Evolutionary conservation across 2,329 filamentous ascomycete species (phyloP).

Genomic region (Aspergillus ibericus): DNA sequence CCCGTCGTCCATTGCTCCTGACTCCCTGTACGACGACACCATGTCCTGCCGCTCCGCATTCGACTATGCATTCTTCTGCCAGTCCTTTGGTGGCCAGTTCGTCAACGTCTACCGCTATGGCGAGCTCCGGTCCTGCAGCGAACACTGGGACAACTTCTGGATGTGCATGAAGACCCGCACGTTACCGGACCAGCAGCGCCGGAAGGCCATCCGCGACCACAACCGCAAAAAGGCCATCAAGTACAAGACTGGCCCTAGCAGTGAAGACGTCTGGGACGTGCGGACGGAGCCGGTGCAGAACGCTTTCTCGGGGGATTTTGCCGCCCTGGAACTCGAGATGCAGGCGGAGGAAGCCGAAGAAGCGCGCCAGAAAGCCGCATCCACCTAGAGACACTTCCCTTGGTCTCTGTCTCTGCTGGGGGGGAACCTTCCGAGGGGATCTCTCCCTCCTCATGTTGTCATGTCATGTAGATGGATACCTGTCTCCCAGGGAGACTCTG

Average conservation of each 20-base stretch:
- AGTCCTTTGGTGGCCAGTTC: conserved; percentile 86
- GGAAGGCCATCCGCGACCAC: conserved; percentile 61
- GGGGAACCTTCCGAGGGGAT: not conserved
- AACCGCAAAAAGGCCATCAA: conserved; percentile 67
- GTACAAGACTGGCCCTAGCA: conserved; percentile 69
- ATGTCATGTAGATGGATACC: conserved; percentile 8
- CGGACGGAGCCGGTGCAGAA: conserved; percentile 62
- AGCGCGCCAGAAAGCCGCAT: conserved; percentile 13
- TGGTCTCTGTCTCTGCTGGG: not conserved
- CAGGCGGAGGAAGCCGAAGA: conserved; percentile 45
- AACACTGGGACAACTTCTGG: conserved; percentile 93
- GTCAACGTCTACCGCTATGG: conserved; percentile 89
- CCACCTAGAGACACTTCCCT: not conserved
- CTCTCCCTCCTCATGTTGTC: not conserved
- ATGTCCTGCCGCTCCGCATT: conserved; percentile 92
- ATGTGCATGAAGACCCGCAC: conserved; percentile 88
- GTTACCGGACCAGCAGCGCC: conserved; percentile 60
- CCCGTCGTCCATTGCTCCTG: conserved; percentile 52
- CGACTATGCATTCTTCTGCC: conserved; percentile 92
- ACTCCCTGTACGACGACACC: conserved; percentile 71
- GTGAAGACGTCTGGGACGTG: conserved; percentile 86
- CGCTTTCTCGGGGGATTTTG: conserved; percentile 48
- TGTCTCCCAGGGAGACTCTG: not conserved
- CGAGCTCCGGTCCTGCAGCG: conserved; percentile 70
- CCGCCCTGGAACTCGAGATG: conserved; percentile 43